These are phyloP conservation scores for Cladorrhinum sp. DNA, from an alignment of 2,329 filamentous ascomycete species.

Conservation along the genomic window DNA sequence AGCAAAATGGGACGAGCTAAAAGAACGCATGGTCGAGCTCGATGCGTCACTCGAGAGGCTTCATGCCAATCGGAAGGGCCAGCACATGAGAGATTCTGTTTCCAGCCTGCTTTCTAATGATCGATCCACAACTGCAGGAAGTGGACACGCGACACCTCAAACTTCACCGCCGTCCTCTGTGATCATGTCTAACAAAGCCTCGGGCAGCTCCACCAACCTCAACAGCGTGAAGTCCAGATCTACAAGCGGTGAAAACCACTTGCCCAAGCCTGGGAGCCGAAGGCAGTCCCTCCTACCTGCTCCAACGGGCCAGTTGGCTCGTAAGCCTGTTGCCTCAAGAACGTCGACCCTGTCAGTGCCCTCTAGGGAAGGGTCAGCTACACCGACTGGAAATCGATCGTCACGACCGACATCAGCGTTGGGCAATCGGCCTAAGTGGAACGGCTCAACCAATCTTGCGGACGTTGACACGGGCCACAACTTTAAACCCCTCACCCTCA, in stretches of 20 bases:
- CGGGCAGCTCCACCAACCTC: conserved; percentile 33
- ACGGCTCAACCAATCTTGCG: conserved; percentile 59
- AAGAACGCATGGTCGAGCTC: conserved; percentile 73
- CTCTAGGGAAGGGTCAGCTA: conserved; percentile 45
- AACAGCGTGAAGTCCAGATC: conserved; percentile 46
- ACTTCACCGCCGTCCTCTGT: conserved; percentile 63
- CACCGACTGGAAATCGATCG: conserved; percentile 44
- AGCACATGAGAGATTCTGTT: conserved; percentile 85
- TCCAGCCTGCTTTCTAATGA: conserved; percentile 89
- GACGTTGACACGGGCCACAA: conserved; percentile 66
- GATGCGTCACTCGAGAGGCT: conserved; percentile 74
- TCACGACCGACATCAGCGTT: conserved; percentile 46
- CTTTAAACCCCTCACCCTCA: conserved; percentile 61
- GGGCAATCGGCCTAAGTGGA: conserved; percentile 69
- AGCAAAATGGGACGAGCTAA: conserved; percentile 73
- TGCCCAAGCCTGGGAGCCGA: conserved; percentile 45
- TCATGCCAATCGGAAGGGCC: conserved; percentile 58
- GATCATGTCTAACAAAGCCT: conserved; percentile 55
- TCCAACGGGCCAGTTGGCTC: conserved; percentile 38
- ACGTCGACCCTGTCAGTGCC: conserved; percentile 45
- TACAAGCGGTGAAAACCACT: conserved; percentile 45
- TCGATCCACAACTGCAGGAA: conserved; percentile 62
- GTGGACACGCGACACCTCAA: conserved; percentile 67
- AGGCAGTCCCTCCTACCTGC: conserved; percentile 49
- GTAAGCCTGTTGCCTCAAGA: conserved; percentile 43